Percentiles rank a stretch among this genome's conserved stretches.
Conservation (phyloP, 805 yeast species). For the Candida wancherniae region DNA sequence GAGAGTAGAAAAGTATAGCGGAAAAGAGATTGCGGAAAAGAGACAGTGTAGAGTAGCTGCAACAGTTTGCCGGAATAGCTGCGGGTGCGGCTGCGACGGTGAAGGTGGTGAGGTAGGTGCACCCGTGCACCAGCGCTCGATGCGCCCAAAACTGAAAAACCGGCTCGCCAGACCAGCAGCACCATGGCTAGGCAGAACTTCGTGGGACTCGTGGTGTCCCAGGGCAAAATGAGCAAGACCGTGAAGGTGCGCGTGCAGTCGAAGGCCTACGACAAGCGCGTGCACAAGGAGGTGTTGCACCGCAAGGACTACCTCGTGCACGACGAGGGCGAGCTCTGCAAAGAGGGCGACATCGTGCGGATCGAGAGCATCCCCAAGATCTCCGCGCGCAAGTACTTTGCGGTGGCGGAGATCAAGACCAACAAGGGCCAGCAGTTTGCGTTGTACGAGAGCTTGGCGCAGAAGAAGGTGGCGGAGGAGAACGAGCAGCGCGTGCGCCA, state of each 20-base stretch:
- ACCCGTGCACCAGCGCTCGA: too few relatives aligned
- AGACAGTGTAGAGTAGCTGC: too few relatives aligned
- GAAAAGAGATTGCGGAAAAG: too few relatives aligned
- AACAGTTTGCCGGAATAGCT: too few relatives aligned
- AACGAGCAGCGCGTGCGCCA: conserved; percentile 53
- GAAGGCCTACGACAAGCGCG: conserved; percentile 62
- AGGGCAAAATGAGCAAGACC: conserved; percentile 94
- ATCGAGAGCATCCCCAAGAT: conserved; percentile 86
- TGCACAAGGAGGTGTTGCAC: conserved; percentile 70
- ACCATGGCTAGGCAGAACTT: conserved; percentile 86
- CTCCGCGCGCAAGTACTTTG: conserved; percentile 76
- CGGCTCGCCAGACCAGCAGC: too few relatives aligned
- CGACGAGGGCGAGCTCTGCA: conserved; percentile 86
- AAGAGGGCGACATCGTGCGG: conserved; percentile 94
- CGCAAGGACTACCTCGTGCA: conserved; percentile 87
- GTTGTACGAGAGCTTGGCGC: conserved; percentile 69
- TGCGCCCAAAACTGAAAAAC: too few relatives aligned
- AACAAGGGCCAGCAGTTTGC: conserved; percentile 92
- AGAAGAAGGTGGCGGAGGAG: conserved; percentile 59
- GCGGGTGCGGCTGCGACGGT: too few relatives aligned
- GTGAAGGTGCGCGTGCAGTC: conserved; percentile 87
- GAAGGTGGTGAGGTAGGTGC: too few relatives aligned
- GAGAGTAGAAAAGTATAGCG: background rate
- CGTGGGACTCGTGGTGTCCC: conserved; percentile 89
- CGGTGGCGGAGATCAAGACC: conserved; percentile 85